A percentile compares a stretch with the other conserved stretches of the same genome.
These are phyloP conservation scores for Leccinum cinnamomeum DNA, from an alignment of 1,284 basidiomycete genomes.

Conservation along the genomic window DNA sequence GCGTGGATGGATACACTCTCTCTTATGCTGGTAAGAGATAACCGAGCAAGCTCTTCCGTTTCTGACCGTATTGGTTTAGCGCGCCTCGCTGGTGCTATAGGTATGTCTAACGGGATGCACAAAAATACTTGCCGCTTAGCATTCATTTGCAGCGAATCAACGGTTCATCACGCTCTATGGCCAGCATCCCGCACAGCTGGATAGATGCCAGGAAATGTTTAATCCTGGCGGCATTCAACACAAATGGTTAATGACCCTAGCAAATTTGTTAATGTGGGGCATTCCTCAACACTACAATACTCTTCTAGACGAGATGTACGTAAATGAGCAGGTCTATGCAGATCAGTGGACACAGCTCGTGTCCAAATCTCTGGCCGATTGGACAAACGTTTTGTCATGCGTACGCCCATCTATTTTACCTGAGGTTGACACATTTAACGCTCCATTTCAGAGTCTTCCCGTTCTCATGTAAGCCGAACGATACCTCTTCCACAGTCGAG, in stretches of 20 bases:
- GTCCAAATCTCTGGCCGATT: slow-evolving; percentile 28
- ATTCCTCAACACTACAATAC: slow-evolving; percentile 28
- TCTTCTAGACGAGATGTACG: slow-evolving; percentile 31
- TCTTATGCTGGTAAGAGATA: slow-evolving; percentile 35
- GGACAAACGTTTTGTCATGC: slow-evolving; percentile 31
- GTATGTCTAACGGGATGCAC: slow-evolving; percentile 5
- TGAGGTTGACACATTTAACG: slow-evolving; percentile 14
- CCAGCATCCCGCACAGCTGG: slow-evolving; percentile 30
- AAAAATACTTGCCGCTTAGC: background rate
- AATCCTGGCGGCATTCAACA: slow-evolving; percentile 20
- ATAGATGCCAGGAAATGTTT: slow-evolving; percentile 34
- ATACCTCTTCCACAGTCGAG: no score
- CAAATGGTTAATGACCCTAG: slow-evolving; percentile 19
- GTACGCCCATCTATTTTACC: slow-evolving; percentile 13
- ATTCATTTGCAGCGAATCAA: slow-evolving; percentile 24
- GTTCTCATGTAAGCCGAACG: slow-evolving; percentile 30
- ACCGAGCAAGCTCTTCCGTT: background rate
- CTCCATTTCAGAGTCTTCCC: slow-evolving; percentile 23
- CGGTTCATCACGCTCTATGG: slow-evolving; percentile 33
- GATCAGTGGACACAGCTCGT: slow-evolving; percentile 37
- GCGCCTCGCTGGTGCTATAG: slow-evolving; percentile 32
- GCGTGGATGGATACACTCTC: slow-evolving; percentile 34
- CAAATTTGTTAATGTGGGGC: slow-evolving; percentile 30
- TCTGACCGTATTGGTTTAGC: slow-evolving; percentile 22
- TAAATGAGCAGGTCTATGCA: slow-evolving; percentile 36